Conservation (phyloP, 1,284 basidiomycete species). For the Stygiomarasmius scandens region DNA sequence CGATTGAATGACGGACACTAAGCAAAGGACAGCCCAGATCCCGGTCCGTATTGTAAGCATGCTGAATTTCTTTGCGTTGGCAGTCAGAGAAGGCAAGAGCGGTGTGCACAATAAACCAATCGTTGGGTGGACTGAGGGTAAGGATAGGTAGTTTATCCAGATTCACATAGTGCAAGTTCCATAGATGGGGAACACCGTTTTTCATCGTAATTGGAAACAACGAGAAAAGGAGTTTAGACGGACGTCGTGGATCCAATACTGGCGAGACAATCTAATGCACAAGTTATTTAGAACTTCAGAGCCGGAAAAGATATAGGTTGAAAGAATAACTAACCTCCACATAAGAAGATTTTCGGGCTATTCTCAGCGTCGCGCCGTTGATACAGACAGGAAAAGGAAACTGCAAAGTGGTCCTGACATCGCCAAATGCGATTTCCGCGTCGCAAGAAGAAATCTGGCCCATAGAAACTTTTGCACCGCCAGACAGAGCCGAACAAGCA, state of each 20-base stretch:
- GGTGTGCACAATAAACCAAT: conserved; percentile 30
- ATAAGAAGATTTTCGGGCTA: conserved; percentile 34
- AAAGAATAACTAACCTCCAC: conserved; percentile 28
- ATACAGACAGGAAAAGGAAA: conserved; percentile 39
- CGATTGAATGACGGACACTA: conserved; percentile 27
- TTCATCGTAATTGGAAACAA: conserved; percentile 3
- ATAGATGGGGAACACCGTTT: conserved; percentile 17
- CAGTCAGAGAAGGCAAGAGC: conserved; percentile 31
- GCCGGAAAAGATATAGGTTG: neutral
- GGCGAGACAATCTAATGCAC: no score
- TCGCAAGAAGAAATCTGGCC: conserved; percentile 36
- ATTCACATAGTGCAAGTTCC: conserved; percentile 33
- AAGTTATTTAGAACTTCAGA: no score
- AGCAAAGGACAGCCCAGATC: conserved; percentile 31
- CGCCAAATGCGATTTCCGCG: conserved; percentile 31
- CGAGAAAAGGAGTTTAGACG: no score
- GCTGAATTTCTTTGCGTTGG: conserved; percentile 27
- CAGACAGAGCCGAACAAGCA: no score
- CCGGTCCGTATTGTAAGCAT: conserved; percentile 8
- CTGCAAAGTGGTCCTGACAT: conserved; percentile 26
- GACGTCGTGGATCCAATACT: no score
- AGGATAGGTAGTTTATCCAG: conserved; percentile 26
- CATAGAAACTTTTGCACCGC: neutral
- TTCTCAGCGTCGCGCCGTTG: conserved; percentile 24
- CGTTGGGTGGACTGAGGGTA: conserved; percentile 11